phyloP scores from a whole-genome alignment of 2,329 filamentous ascomycete genomes.

The Cadophora gregata region DNA sequence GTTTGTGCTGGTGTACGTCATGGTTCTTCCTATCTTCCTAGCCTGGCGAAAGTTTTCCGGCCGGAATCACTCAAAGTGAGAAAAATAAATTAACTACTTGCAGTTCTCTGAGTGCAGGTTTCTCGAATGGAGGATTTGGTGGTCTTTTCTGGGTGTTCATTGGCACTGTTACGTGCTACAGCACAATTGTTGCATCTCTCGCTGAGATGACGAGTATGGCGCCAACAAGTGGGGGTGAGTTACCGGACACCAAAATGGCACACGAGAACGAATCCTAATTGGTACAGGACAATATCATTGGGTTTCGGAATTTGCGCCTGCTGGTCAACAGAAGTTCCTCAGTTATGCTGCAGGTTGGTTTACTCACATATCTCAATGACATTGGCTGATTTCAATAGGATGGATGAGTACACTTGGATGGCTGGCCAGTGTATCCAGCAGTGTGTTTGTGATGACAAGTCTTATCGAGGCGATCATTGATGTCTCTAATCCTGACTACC shows the following conservation, averaged over 20 bases:
- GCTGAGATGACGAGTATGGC: slow-evolving; percentile 42
- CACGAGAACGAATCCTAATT: slow-evolving; percentile 52
- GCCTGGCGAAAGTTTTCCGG: neutral
- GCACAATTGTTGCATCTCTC: slow-evolving; percentile 36
- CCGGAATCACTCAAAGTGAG: neutral
- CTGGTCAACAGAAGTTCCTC: slow-evolving; percentile 55
- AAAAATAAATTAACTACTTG: neutral
- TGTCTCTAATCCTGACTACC: slow-evolving; percentile 45
- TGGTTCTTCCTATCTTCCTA: neutral
- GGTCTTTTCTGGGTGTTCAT: slow-evolving; percentile 51
- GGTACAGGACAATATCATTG: slow-evolving; percentile 62
- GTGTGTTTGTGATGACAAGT: slow-evolving; percentile 51
- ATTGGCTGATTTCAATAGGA: slow-evolving; percentile 40
- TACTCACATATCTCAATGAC: neutral
- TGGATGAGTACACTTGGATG: slow-evolving; percentile 55
- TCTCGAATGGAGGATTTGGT: slow-evolving; percentile 38
- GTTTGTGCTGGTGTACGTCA: slow-evolving; percentile 46
- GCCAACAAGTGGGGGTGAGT: slow-evolving; percentile 35
- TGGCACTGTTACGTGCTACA: slow-evolving; percentile 43
- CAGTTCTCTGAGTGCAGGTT: slow-evolving; percentile 42
- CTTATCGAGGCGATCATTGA: slow-evolving; percentile 51
- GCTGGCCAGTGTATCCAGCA: slow-evolving; percentile 50
- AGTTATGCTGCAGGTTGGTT: slow-evolving; percentile 55
- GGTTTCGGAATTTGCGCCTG: slow-evolving; percentile 60
- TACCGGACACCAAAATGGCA: too few species aligned